Conservation (phyloP, 169 alveolate genomes). For the Plasmodium billcollinsi region DNA sequence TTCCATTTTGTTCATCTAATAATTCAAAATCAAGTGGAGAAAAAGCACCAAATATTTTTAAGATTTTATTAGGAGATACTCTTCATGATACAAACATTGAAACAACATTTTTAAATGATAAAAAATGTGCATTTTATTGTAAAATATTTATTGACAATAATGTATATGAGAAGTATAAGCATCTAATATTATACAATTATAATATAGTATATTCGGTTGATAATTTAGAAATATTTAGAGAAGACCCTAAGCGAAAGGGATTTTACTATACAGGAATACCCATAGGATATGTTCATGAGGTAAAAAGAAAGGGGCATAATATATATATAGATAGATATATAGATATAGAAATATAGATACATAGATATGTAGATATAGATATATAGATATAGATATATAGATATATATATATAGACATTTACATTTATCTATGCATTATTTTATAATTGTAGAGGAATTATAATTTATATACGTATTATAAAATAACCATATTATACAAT, state of each 20-base stretch:
- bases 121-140: slow-evolving; percentile 49
- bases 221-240: slow-evolving; percentile 46
- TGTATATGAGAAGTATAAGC: slow-evolving; percentile 37
- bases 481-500: slow-evolving; percentile 76
- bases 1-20: slow-evolving; percentile 57
- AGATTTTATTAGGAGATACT: slow-evolving; percentile 50
- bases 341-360: too few species aligned
- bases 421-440: slow-evolving; percentile 8
- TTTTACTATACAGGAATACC: slow-evolving; percentile 67
- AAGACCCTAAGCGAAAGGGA: slow-evolving; percentile 47
- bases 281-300: slow-evolving; percentile 57
- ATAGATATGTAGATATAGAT: not conserved
- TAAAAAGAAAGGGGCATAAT: not conserved
- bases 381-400: not conserved
- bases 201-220: slow-evolving; percentile 53
- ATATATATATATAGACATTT: not conserved
- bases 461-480: slow-evolving; percentile 73
- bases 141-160: slow-evolving; percentile 37
- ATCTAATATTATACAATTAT: slow-evolving; percentile 49
- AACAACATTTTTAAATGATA: slow-evolving; percentile 36
- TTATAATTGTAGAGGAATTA: slow-evolving; percentile 28
- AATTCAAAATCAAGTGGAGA: not conserved
- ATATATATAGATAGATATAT: too few species aligned
- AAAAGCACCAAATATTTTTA: slow-evolving; percentile 53
- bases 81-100: slow-evolving; percentile 34